Conservation (phyloP, 2,329 filamentous ascomycete species). For the Leptographium radiaticola region DNA sequence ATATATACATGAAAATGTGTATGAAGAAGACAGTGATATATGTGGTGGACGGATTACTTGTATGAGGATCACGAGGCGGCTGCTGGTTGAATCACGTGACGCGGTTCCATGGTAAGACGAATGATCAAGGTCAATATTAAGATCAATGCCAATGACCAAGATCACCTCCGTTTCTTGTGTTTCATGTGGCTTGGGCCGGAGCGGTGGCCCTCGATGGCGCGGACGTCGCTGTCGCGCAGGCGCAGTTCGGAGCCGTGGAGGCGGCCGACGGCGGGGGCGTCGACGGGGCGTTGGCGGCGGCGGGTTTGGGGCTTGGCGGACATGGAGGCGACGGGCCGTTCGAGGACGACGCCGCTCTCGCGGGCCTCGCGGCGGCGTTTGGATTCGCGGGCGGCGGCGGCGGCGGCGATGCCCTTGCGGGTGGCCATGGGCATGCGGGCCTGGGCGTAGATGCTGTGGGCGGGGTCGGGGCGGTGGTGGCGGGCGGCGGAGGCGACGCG, state of each 20-base stretch:
- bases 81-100: background rate
- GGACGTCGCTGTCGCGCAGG: slow-evolving; percentile 66
- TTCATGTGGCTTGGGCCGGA: slow-evolving; percentile 21
- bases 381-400: slow-evolving; percentile 51
- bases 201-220: slow-evolving; percentile 46
- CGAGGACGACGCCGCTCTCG: slow-evolving; percentile 84
- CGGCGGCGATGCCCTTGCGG: slow-evolving; percentile 69
- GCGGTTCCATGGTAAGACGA: no score
- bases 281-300: slow-evolving; percentile 35
- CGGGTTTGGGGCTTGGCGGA: slow-evolving; percentile 13
- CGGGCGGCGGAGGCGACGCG: slow-evolving; percentile 68
- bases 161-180: slow-evolving; percentile 12
- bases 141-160: no score
- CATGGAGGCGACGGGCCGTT: slow-evolving; percentile 33
- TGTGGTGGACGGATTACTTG: no score
- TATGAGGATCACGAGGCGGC: background rate
- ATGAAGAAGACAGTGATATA: no score
- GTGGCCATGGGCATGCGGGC: slow-evolving; percentile 81
- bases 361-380: slow-evolving; percentile 65
- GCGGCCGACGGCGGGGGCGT: slow-evolving; percentile 66
- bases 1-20: background rate
- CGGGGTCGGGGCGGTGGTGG: slow-evolving; percentile 55
- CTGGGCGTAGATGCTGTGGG: slow-evolving; percentile 55
- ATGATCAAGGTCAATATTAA: no score
- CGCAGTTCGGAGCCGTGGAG: slow-evolving; percentile 68